Base-by-base conservation (phyloP, 2,329 filamentous ascomycete genomes). In the Phoma herbarum region DNA sequence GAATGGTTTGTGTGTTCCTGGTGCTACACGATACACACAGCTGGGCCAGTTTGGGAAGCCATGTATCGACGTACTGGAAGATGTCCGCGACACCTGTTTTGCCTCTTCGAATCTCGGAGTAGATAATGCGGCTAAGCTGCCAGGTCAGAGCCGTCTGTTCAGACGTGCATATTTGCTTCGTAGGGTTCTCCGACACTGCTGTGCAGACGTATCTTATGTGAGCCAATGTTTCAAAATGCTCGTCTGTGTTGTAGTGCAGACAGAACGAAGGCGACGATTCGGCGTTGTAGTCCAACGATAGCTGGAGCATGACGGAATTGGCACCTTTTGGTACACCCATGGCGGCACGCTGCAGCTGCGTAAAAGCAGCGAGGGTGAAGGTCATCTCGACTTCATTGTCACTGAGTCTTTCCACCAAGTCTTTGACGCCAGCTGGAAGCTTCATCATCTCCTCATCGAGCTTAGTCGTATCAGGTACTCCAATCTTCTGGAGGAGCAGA, bases 311-410 rank as follows among this genome's bases (percentile, higher is more conserved):
- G 2, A 75, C 37, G 11, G 56, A 67, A 3, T 66, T 68, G 8
- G 72, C 68, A 3, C 28, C 46, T 12, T 42, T 44, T 7, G 67
- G 68, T 2, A 70, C 46, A 18, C 70, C 74, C 59, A 75, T 63
- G 3, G 65, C 72, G 6, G 23, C 48, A n/a, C 69, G 63, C 44
- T 75, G 65, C 3, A 76, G 51, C 1, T 66, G 60, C 1, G 67
- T 73, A 9, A 68, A 59, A 1, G 57, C 23, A 14, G 50, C 54
- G 12, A 77, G 47, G 5, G 68, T 63, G 29, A 77, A 74, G 31
- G 61, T 70, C 3, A 76, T 64, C 52, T 75, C 74, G 1, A 74
- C 57, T 50, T 72, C 66, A 18, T 62, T 60, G 2, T 70, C 62
- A 12, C 58, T 58, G 16, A 63, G 57, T 26, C 58, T 68, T 39